Base-by-base conservation (phyloP, 352 stramenopile genomes). In the Pelagophyceae sp. region DNA sequence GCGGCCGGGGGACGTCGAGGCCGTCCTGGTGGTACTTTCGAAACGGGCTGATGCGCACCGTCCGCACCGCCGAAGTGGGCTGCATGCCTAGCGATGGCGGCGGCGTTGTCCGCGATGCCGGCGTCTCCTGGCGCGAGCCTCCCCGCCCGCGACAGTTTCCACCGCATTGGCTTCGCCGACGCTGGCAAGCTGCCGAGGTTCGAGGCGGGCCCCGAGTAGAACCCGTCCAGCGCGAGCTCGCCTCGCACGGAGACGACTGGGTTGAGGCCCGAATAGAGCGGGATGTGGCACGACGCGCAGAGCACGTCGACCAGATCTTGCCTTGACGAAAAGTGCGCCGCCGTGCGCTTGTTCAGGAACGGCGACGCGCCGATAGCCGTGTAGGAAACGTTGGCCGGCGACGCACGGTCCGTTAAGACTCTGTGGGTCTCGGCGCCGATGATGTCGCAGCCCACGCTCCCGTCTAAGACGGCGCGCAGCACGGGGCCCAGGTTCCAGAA, bases 281-380 rank as follows among this genome's bases (percentile, higher is more conserved):
- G 72, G 72, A 76, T 50, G 72, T 76, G 72, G n/a, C 25, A 67
- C 15, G 3, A n/a, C 33, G 72, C 72, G 35, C 33, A 64, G 25
- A 76, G 35, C 17, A 50, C 15, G 35, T 76, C 38, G 38, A 76
- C 61, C 32, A 76, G 37, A 32, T 63, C 35, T 25, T 76, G 23
- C 20, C 29, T 15, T n/a, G 33, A n/a, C 23, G 3, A 6, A 67
- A 76, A 76, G 19, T 32, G 38, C 37, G 61, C 32, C 27, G 72
- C 61, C 2, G 15, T 37, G 15, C 29, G 29, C 11, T 15, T 15
- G 33, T 32, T 54, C 37, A 50, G n/a, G 29, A 15, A 15, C 5
- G 23, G 69, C n/a, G 15, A 75, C n/a, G n/a, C n/a, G 31, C 33
- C 38, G 20, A 63, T 6, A 25, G 33, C 29, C 20, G 72, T 76